Evolutionary conservation across 306 rosid species (phyloP), one percentile per base, ranked within the genome.

Genomic region (Hylodesmum podocarpum): DNA sequence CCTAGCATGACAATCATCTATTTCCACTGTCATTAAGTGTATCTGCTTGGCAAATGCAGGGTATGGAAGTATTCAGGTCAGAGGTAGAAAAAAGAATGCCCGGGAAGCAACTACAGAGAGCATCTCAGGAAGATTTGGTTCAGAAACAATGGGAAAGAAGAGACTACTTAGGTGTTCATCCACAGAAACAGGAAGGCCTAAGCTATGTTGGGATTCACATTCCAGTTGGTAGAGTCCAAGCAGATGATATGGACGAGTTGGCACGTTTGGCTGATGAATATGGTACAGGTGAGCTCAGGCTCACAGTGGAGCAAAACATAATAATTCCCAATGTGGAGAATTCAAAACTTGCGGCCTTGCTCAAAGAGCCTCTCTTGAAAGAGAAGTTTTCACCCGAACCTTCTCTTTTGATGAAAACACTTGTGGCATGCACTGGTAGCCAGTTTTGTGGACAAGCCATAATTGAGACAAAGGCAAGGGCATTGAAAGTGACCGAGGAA

Each of bases 401-500:
- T 15, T 79, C 96, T 0, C 72, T 95, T 36, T 88, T 92, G 14
- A 86, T 95, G 98, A 92, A 78, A 81, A 85, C 96, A 55, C 77
- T 95, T 14, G 98, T 95, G 72, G 98, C 98, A 7, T 95, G 98
- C 84, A 95, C 98, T 5, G 98, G 97, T 8, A 95, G 81, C 77
- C 98, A 95, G 47, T 92, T 92, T 70, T 95, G 98, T 29, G 98
- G 96, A 14, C 98, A 95, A 58, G 98, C 96, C 62, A 92, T 95
- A 61, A 95, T 95, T 10, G 98, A 95, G 86, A 95, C 98, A 34
- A 92, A 95, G 76, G 91, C 87, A 0, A 86, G 98, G 82, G 97
- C 98, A 3, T 76, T 95, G 84, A 89, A 87, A 81, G 96, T 95
- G 55, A 86, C 97, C 2, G 90, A 95, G 79, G 97, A 90, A 76